phyloP scores from a whole-genome alignment of 768 basidiomycete species.

The Russula brevipes region DNA sequence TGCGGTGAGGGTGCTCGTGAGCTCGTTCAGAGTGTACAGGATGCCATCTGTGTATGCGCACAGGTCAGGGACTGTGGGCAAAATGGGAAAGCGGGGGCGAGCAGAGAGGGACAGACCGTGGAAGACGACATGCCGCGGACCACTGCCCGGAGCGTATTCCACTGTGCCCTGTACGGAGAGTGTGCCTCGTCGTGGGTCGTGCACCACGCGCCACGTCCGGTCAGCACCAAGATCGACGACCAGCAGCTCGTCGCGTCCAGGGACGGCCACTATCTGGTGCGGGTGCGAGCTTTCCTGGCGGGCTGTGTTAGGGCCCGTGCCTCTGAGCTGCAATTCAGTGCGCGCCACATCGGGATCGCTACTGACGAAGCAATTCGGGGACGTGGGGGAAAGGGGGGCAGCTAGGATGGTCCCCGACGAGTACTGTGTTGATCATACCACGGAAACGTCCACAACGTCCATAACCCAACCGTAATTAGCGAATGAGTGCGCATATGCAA shows the following conservation, averaged over 20 bases:
- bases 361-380: slow-evolving; percentile 25
- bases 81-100: too few relatives aligned
- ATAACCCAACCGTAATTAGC: too few relatives aligned
- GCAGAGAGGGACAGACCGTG: too few relatives aligned
- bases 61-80: too few relatives aligned
- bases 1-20: too few relatives aligned
- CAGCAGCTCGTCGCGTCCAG: slow-evolving; percentile 33
- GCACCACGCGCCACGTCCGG: slow-evolving; percentile 52
- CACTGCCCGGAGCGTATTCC: too few relatives aligned
- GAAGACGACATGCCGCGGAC: too few relatives aligned
- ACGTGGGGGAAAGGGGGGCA: slow-evolving; percentile 45
- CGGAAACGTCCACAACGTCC: too few relatives aligned
- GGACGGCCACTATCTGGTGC: slow-evolving; percentile 54
- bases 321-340: slow-evolving; percentile 39
- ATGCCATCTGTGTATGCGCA: too few relatives aligned
- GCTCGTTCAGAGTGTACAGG: too few relatives aligned
- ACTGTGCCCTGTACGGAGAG: too few relatives aligned
- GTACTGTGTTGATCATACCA: slow-evolving; percentile 39
- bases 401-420: slow-evolving; percentile 54
- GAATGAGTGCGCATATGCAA: too few relatives aligned
- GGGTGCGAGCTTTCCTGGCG: slow-evolving; percentile 74
- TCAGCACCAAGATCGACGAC: slow-evolving; percentile 42
- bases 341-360: slow-evolving; percentile 26
- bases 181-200: slow-evolving; percentile 19
- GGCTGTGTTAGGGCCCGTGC: slow-evolving; percentile 56